Conservation (phyloP, 129 eudicot species). For the Arctium minus region DNA sequence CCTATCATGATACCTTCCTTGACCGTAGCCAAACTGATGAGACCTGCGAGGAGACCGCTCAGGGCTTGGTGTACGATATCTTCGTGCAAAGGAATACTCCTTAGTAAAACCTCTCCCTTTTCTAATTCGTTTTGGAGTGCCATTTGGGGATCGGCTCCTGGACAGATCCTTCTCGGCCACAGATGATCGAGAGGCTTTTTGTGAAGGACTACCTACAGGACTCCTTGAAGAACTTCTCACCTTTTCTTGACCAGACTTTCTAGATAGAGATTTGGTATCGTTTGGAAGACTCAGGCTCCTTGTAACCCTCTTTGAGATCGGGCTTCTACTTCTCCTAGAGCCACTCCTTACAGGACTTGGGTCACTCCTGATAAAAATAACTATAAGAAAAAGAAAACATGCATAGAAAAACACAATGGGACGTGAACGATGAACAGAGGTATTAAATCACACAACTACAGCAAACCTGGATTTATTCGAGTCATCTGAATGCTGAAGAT, state of each 20-base stretch:
- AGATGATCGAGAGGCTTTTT: slow-evolving; percentile 33
- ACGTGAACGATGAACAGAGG: background rate
- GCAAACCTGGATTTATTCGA: slow-evolving; percentile 65
- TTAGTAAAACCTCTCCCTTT: slow-evolving; percentile 97
- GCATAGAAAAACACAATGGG: background rate
- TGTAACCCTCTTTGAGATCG: slow-evolving; percentile 25
- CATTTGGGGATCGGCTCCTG: slow-evolving; percentile 72
- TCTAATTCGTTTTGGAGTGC: slow-evolving; percentile 73
- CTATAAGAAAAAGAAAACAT: background rate
- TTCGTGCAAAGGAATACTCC: slow-evolving; percentile 71
- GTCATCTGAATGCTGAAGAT: slow-evolving; percentile 25
- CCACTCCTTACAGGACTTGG: slow-evolving; percentile 42
- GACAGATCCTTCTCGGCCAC: slow-evolving; percentile 28
- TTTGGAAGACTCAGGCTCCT: slow-evolving; percentile 30
- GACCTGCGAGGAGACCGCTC: slow-evolving; percentile 63
- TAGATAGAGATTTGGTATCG: slow-evolving; percentile 12
- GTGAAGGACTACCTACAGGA: slow-evolving; percentile 1
- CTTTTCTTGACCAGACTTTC: slow-evolving; percentile 20
- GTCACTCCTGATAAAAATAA: slow-evolving; percentile 33
- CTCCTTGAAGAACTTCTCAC: slow-evolving; percentile 24
- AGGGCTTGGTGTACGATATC: slow-evolving; percentile 85
- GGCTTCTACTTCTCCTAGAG: slow-evolving; percentile 33
- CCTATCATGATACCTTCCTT: slow-evolving; percentile 71
- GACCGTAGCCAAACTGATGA: slow-evolving; percentile 49
- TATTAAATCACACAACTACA: background rate